These are phyloP conservation scores for Raddia distichophylla DNA, from an alignment of 176 grass and related monocot species.

Conservation along the genomic window DNA sequence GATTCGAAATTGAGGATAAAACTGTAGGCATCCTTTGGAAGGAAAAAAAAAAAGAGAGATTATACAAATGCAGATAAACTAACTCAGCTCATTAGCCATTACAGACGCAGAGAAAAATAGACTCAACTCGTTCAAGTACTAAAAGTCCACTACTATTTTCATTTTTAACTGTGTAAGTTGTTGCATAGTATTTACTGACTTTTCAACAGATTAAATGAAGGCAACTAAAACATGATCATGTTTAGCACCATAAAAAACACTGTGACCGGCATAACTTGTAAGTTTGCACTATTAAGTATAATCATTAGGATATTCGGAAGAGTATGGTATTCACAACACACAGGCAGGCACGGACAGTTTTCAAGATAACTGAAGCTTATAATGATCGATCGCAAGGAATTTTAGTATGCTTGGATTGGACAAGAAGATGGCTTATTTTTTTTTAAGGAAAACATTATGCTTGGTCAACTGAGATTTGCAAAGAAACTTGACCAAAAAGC, in stretches of 20 bases:
- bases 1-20: slow-evolving; percentile 2
- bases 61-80: neutral
- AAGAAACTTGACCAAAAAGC: neutral
- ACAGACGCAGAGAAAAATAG: neutral
- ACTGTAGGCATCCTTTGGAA: slow-evolving; percentile 5
- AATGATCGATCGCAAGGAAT: neutral
- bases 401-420: neutral
- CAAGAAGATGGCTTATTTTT: neutral
- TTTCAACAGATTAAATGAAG: neutral
- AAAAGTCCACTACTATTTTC: neutral
- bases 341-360: neutral
- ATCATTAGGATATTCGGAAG: neutral
- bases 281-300: neutral
- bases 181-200: neutral
- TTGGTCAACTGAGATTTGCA: neutral
- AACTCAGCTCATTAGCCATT: neutral
- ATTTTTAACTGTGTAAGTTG: neutral
- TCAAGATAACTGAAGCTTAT: neutral
- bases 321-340: neutral
- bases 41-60: neutral
- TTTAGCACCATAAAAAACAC: neutral
- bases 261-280: neutral
- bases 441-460: neutral
- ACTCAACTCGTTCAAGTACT: neutral
- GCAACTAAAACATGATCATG: neutral